A percentile compares a stretch with the other conserved stretches of the same genome.
Evolutionary conservation across 495 filamentous ascomycete species (phyloP).

Genomic region (Podospora didyma): DNA sequence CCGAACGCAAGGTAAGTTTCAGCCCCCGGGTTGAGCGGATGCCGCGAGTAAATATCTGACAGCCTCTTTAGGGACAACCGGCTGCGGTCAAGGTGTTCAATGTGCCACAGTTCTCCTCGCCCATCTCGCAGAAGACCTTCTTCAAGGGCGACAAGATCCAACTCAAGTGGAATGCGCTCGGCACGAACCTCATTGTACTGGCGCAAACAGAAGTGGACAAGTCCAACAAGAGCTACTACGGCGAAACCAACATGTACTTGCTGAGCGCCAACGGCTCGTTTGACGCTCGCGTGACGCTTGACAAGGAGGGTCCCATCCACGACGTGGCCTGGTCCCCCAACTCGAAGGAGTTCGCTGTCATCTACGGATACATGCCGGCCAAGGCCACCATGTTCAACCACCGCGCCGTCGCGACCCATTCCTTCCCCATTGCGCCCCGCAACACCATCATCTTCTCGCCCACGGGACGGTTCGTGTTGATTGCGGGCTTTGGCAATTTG

Average conservation of each 20-base stretch:
- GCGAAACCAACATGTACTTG: conserved; percentile 95
- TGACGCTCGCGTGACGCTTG: conserved; percentile 85
- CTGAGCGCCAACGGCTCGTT: conserved; percentile 88
- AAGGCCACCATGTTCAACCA: conserved; percentile 96
- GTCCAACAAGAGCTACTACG: conserved; percentile 97
- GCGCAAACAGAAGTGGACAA: conserved; percentile 98
- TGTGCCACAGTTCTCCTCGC: conserved; percentile 72
- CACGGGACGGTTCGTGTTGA: conserved; percentile 83
- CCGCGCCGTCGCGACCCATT: conserved; percentile 73
- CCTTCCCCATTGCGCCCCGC: conserved; percentile 77
- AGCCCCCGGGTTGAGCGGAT: neutral
- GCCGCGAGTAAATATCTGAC: conserved; percentile 5
- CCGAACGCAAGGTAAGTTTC: conserved; percentile 78
- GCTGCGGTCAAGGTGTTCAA: conserved; percentile 92
- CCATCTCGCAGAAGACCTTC: conserved; percentile 95
- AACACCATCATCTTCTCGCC: conserved; percentile 97
- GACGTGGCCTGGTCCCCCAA: conserved; percentile 98
- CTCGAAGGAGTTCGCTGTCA: conserved; percentile 92
- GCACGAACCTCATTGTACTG: conserved; percentile 87
- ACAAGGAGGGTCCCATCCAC: conserved; percentile 98
- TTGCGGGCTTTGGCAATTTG: conserved; percentile 96
- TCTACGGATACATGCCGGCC: conserved; percentile 96
- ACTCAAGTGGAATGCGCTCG: conserved; percentile 92
- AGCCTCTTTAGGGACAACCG: conserved; percentile 66
- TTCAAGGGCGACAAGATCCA: conserved; percentile 99